Conservation (phyloP, 805 yeast species). For the Tetrapisispora namnaoensis region DNA sequence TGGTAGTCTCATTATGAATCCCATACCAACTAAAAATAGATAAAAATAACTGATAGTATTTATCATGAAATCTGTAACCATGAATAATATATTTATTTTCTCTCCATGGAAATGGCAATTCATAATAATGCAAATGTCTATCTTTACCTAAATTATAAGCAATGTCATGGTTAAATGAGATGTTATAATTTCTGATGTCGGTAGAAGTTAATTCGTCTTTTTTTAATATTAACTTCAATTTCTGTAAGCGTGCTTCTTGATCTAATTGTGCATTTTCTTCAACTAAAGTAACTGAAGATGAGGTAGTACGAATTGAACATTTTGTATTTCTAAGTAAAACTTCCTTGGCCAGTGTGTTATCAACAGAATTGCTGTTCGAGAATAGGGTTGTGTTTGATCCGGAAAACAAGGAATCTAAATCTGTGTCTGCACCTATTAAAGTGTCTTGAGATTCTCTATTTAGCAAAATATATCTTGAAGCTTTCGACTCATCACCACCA, state of each 20-base stretch:
- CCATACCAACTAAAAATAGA: slow-evolving; percentile 43
- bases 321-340: background rate
- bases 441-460: slow-evolving; percentile 3
- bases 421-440: background rate
- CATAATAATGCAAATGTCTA: slow-evolving; percentile 64
- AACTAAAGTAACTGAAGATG: slow-evolving; percentile 1
- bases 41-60: slow-evolving; percentile 47
- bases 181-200: slow-evolving; percentile 15
- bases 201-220: background rate
- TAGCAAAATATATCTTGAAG: background rate
- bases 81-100: slow-evolving; percentile 77
- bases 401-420: background rate
- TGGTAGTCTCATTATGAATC: slow-evolving; percentile 79
- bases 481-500: background rate
- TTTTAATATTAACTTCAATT: background rate
- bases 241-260: background rate
- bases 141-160: slow-evolving; percentile 36
- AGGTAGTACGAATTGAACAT: background rate
- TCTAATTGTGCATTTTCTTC: slow-evolving; percentile 1
- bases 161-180: slow-evolving; percentile 38
- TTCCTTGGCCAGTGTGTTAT: background rate
- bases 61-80: slow-evolving; percentile 76
- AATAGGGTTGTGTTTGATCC: slow-evolving; percentile 1
- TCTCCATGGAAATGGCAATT: slow-evolving; percentile 86
- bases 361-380: background rate